Base-by-base conservation (phyloP, 2,329 filamentous ascomycete species). In the Fusarium sp. region DNA sequence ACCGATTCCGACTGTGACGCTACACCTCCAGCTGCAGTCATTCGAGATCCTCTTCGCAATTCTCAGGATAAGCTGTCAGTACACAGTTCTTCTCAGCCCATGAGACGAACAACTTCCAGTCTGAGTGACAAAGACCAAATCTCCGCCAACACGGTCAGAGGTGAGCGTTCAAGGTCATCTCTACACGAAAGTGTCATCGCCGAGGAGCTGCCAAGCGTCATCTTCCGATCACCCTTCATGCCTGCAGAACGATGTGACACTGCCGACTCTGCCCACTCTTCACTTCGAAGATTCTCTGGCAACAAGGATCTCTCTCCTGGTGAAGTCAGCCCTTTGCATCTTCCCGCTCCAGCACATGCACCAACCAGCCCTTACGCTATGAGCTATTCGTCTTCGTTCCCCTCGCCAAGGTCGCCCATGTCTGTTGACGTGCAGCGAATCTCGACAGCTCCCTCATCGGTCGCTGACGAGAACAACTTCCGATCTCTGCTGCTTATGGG, bases 361-460 rank as follows among this genome's bases (percentile, higher is more conserved):
- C 85, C 88, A n/a, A 77, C 87, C 67, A 89, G 90, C 78, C 90
- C 91, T 11, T 89, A 90, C 55, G 87, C 92, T 42, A 87, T 88
- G 64, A 86, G 87, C 53, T 85, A 88, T 68, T 83, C 89, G 51
- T 88, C 92, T 1, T 92, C 92, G 0, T 86, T 90, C 75, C 86
- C 91, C 2, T 93, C 92, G 7, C 92, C 92, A 0, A 87, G 91
- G 55, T 87, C 90, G 63, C 84, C 89, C 61, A 83, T 92, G 79
- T 90, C 88, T 6, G 89, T 92, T 58, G 92, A 94, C 68, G 88
- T 88, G 2, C 90, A 92, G 55, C 87, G 90, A 21, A 87, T 93
- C 28, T 92, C 91, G 8, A 94, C 92, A 3, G 90, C 92, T 4
- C 89, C 91, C 8, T 94, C 92, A 2, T 94, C 92, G 0, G 83